These are phyloP conservation scores for Lentinula guzmanii DNA, from an alignment of 768 basidiomycete species.

Conservation along the genomic window DNA sequence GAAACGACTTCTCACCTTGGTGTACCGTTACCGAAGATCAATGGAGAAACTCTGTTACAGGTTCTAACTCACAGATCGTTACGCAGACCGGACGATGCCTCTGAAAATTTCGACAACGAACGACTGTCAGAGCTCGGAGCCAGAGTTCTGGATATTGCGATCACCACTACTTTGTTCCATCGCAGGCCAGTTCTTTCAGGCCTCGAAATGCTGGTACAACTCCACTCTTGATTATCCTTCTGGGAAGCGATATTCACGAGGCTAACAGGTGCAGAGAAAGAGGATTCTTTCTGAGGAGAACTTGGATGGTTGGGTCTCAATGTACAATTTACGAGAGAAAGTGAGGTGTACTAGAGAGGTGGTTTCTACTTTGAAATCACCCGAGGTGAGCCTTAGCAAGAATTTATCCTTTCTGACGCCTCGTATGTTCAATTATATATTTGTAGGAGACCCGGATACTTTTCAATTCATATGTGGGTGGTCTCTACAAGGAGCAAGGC, in stretches of 20 bases:
- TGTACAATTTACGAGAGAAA: slow-evolving; percentile 42
- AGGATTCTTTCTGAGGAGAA: slow-evolving; percentile 34
- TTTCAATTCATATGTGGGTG: slow-evolving; percentile 66
- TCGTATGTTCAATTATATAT: background rate
- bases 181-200: slow-evolving; percentile 44
- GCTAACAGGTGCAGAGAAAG: slow-evolving; percentile 20
- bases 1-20: slow-evolving; percentile 5
- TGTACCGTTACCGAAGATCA: slow-evolving; percentile 41
- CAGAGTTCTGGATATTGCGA: slow-evolving; percentile 37
- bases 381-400: slow-evolving; percentile 31
- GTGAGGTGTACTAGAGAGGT: slow-evolving; percentile 39
- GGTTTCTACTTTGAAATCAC: slow-evolving; percentile 24
- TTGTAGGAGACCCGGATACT: slow-evolving; percentile 48
- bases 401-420: slow-evolving; percentile 3
- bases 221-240: slow-evolving; percentile 17
- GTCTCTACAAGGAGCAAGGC: slow-evolving; percentile 51
- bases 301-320: slow-evolving; percentile 41
- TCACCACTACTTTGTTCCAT: slow-evolving; percentile 42
- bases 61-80: slow-evolving; percentile 69
- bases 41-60: slow-evolving; percentile 50
- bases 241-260: background rate
- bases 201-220: slow-evolving; percentile 41
- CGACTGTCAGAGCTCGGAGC: slow-evolving; percentile 47
- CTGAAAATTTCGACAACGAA: slow-evolving; percentile 49
- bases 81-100: slow-evolving; percentile 23